Conservation (phyloP, 2,329 filamentous ascomycete species). For the Septoria linicola region DNA sequence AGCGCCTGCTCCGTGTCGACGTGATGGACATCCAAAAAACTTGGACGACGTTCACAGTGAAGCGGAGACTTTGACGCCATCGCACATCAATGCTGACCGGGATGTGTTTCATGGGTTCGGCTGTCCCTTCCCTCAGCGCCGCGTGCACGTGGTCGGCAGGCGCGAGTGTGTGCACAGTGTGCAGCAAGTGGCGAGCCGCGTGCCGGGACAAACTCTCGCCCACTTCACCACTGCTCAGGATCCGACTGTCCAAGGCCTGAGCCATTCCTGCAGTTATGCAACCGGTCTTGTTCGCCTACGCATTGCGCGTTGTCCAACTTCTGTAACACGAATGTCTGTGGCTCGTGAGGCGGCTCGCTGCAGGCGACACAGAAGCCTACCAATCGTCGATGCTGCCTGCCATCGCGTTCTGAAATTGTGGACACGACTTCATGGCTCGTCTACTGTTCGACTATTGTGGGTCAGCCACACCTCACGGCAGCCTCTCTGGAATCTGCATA, state of each 20-base stretch:
- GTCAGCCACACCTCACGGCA: not conserved
- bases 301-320: not conserved
- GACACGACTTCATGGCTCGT: not conserved
- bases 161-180: not conserved
- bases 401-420: constrained; percentile 8
- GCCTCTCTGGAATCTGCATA: not conserved
- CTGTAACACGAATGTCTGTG: constrained; percentile 8
- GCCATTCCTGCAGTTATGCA: not conserved
- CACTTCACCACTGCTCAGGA: constrained; percentile 14
- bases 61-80: constrained; percentile 16
- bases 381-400: constrained; percentile 14
- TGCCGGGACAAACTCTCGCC: constrained; percentile 9
- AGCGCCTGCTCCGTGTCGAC: not conserved
- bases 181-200: constrained; percentile 2
- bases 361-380: not conserved
- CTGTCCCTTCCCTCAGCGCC: constrained; percentile 1
- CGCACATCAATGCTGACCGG: not conserved
- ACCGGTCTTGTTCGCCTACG: not conserved
- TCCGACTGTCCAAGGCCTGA: not conserved
- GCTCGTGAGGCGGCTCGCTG: constrained; percentile 7
- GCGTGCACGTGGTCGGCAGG: constrained; percentile 4
- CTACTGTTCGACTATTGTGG: constrained; percentile 1
- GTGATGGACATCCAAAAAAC: not conserved
- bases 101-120: constrained; percentile 7
- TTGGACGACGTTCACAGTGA: not conserved